Base-by-base conservation (phyloP, 257 asterid species). In the Leptodermis oblonga region DNA sequence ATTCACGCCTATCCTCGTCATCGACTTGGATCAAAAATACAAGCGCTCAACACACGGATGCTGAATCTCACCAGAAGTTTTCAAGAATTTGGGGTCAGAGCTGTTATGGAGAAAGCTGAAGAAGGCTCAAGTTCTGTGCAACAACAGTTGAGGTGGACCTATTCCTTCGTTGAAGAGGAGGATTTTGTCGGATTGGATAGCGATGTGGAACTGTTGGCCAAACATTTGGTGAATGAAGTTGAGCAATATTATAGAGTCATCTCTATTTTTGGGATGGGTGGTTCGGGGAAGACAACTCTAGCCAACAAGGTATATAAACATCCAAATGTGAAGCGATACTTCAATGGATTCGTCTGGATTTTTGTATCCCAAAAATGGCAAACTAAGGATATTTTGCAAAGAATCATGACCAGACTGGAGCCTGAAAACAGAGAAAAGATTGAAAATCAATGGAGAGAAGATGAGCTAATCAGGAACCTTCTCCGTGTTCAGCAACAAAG, bases 131-230 rank as follows among this genome's bases (percentile, higher is more conserved):
- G 51, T 18, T 67, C 71, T 8, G 49, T 25, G 14, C 65, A 13
- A 68, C 42, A 41, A 54, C 53, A 69, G 15, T 59, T 69, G 17
- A 53, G 73, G 54, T 12, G 65, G 30, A 41, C 74, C 5, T 58
- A 70, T 8, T 43, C 74, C 4, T 41, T 45, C 30, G n/a, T 14
- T 17, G 48, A 43, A 0, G 70, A 31, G 17, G 60, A 58, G 20
- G 60, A 51, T 25, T 28, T 59, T 70, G 33, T 70, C 14, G 68
- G 68, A 3, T 34, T 59, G 31, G 61, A 33, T 11, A 30, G 14
- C 10, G 67, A 70, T 6, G 69, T 70, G 3, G 68, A 70, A 26
- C 23, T 70, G 31, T 51, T 60, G 3, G 60, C 42, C 30, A 14
- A 31, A 37, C 31, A 60, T 18, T 34, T 70, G 58, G n/a, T n/a